Evolutionary conservation across 2,329 filamentous ascomycete genomes (phyloP), one percentile per base, ranked within the genome.

Genomic region (Plenodomus biglobosus): DNA sequence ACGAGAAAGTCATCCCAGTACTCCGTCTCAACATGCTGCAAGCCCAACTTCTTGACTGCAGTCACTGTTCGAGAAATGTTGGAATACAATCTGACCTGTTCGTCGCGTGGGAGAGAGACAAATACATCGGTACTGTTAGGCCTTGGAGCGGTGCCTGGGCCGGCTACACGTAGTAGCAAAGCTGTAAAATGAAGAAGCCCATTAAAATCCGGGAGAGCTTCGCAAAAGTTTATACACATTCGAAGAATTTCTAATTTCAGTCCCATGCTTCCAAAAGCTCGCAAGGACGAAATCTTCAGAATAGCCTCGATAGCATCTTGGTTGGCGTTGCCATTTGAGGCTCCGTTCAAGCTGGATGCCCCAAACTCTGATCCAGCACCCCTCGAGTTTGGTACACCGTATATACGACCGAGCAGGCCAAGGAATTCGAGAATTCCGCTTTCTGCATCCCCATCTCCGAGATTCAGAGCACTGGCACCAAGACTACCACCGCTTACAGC

Each of bases 1-100:
- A 99, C 81, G 8, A 99, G 77, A 61, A 97, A 97, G 64, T 96
- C 90, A 69, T 99, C 94, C 94, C 94, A 99, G 67, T 96, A 99
- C 59, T 94, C 88, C 5, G 90, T 91, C 43, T 85, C 80, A 36
- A 92, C 73, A 46, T 86, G 75, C 4, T 80, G 76, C 21, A 91
- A 75, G 0, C 91, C 91, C 20, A 96, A 73, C 50, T 88, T 85
- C 51, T 82, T 83, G 1, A 88, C 86, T n/a, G 94, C 83, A 24
- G 80, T 83, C 22, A 92, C 84, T 0, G 92, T 96, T 53, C 92
- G 87, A 30, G 86, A 84, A 50, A 99, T 92, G 59, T 92, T 96
- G 38, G 88, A 88, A 39, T 86, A 80, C n/a, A 97, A 77, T 20
- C 88, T 84, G 18, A 88, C 77, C 72, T 99, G 94, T 65, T 97